phyloP scores from a whole-genome alignment of 306 rosid species.

The Sechiopsis laciniata region DNA sequence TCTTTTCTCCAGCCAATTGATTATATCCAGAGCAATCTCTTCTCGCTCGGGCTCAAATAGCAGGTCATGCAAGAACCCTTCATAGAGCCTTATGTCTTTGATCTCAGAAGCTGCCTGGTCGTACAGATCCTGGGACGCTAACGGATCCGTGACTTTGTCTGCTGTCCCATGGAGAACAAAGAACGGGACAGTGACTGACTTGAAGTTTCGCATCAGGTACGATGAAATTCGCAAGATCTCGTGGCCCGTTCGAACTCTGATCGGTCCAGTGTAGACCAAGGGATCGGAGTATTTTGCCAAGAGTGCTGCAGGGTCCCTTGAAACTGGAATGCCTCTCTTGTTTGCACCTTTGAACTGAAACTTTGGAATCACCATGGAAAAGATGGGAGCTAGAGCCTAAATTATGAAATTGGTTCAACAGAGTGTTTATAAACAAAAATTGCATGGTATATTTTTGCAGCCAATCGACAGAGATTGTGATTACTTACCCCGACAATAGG shows the following conservation, averaged over 20 bases:
- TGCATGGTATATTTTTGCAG: neutral
- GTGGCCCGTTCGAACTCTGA: constrained; percentile 91
- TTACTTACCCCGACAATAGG: constrained; percentile 83
- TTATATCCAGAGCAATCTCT: constrained; percentile 73
- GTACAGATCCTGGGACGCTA: constrained; percentile 84
- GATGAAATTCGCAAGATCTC: constrained; percentile 85
- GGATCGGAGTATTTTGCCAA: constrained; percentile 92
- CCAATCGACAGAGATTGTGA: neutral
- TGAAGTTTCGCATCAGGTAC: constrained; percentile 54
- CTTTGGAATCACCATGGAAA: constrained; percentile 77
- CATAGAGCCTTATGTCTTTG: constrained; percentile 87
- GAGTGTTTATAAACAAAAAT: neutral
- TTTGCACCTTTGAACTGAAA: constrained; percentile 95
- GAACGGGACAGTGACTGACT: constrained; percentile 80
- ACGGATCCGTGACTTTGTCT: constrained; percentile 88
- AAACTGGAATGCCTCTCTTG: constrained; percentile 96
- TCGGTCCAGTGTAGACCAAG: constrained; percentile 91
- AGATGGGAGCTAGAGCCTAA: constrained; percentile 87
- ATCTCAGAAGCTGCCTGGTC: constrained; percentile 61
- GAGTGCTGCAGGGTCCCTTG: constrained; percentile 90
- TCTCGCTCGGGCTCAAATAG: constrained; percentile 90
- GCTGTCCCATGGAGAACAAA: constrained; percentile 96
- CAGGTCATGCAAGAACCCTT: constrained; percentile 89
- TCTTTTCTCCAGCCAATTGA: constrained; percentile 79
- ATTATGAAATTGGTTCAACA: neutral